phyloP scores from a whole-genome alignment of 352 stramenopile species.

The Globisporangium paroecandrum region DNA sequence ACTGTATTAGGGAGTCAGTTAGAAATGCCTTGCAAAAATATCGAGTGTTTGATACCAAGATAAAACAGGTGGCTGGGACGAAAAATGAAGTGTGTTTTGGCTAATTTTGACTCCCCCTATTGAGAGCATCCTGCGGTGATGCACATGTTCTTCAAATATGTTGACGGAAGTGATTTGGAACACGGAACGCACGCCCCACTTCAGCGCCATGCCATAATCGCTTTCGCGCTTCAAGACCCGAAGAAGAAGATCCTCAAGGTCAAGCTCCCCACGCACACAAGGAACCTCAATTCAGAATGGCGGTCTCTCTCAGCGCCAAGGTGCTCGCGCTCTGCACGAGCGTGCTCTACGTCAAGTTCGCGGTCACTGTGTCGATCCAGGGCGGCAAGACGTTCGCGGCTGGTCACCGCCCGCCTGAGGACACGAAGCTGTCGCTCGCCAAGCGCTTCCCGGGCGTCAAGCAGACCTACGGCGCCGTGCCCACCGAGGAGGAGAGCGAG shows the following conservation, averaged over 20 bases:
- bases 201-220: background rate
- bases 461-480: constrained; percentile 23
- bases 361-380: constrained; percentile 29
- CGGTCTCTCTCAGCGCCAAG: constrained; percentile 28
- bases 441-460: constrained; percentile 19
- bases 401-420: constrained; percentile 29
- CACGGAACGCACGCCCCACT: background rate
- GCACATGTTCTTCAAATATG: background rate
- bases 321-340: constrained; percentile 30
- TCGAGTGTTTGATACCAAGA: too few relatives aligned
- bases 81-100: too few relatives aligned
- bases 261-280: background rate
- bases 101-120: background rate
- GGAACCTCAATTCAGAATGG: background rate
- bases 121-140: background rate
- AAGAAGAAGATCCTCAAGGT: too few relatives aligned
- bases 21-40: too few relatives aligned
- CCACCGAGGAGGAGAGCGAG: constrained; percentile 6
- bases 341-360: constrained; percentile 34
- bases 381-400: constrained; percentile 33
- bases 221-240: background rate
- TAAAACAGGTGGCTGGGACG: too few relatives aligned
- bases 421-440: constrained; percentile 18
- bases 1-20: too few relatives aligned
- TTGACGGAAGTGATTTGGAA: background rate